Base-by-base conservation (phyloP, 2,329 filamentous ascomycete species). In the Alternaria triticimaculans region DNA sequence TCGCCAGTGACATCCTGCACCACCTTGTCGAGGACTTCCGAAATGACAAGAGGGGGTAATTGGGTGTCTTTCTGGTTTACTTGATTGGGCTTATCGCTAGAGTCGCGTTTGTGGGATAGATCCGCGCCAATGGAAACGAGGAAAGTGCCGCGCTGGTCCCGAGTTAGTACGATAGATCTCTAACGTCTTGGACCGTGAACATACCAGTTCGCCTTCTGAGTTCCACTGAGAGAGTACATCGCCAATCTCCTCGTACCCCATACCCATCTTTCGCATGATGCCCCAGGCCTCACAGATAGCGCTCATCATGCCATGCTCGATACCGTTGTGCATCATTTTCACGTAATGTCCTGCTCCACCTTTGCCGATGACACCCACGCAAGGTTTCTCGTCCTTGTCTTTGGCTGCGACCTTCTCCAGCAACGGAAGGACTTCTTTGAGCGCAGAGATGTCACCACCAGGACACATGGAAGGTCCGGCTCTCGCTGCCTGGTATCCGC, bases 271-370 rank as follows among this genome's bases (percentile, higher is more conserved):
- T 37, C 84, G 82, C 81, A 92, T 87, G 30, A 91, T 83, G 1
- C 83, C 83, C 88, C 89, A 92, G 3, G 87, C 87, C 75, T 92
- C 90, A 14, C 86, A 86, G 6, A 91, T 83, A 0, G 85, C 83
- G 57, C 85, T 87, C 81, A 92, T 86, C 87, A 92, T 90, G 2
- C 89, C 90, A 64, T 91, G 89, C 73, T 92, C 90, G 64, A 92
- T 92, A 1, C 89, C 90, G 67, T 92, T 92, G 74, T 92, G 90
- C 5, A 92, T 85, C 89, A 92, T 92, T 81, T 93, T 92, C 44
- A 92, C 88, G 71, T 89, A 92, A 75, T 92, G 90, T 0, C 90
- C 90, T 2, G 87, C 84, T 2, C 90, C 89, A 0, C 87, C 87
- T 2, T 86, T 85, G 0, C 90, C 90, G 50, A 90, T 83, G 25